Conservation (phyloP, 768 basidiomycete genomes). For the Suillus lakei region DNA sequence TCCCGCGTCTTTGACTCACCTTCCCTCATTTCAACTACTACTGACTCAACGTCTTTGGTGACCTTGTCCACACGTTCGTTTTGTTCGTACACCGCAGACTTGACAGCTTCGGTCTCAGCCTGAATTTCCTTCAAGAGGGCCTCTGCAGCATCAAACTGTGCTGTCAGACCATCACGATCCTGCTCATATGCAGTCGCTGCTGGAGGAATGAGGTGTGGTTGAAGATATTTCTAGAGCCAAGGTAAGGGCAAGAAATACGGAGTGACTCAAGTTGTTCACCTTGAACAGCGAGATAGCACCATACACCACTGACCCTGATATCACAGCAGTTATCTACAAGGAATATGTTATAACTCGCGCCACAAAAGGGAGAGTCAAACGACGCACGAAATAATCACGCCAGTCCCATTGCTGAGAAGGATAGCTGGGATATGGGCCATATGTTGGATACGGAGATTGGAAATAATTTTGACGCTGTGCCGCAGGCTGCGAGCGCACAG, state of each 20-base stretch:
- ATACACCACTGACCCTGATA: conserved; percentile 86
- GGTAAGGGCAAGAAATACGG: conserved; percentile 11
- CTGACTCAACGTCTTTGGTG: conserved; percentile 71
- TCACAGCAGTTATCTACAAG: conserved; percentile 84
- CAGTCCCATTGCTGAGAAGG: conserved; percentile 78
- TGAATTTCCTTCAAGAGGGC: conserved; percentile 82
- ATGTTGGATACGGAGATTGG: conserved; percentile 43
- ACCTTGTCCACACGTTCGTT: conserved; percentile 71
- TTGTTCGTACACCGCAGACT: conserved; percentile 77
- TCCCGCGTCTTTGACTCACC: conserved; percentile 80
- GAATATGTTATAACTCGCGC: conserved; percentile 9
- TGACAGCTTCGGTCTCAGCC: conserved; percentile 72
- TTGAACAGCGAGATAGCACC: conserved; percentile 81
- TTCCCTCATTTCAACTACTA: conserved; percentile 75
- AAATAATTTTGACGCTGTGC: conserved; percentile 22
- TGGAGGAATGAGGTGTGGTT: conserved; percentile 91
- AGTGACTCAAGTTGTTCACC: conserved; percentile 44
- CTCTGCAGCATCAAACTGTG: conserved; percentile 90
- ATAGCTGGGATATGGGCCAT: conserved; percentile 46
- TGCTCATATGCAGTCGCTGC: conserved; percentile 86
- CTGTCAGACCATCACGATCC: conserved; percentile 81
- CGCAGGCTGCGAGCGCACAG: conserved; percentile 16
- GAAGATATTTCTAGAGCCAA: conserved; percentile 77
- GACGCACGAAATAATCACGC: conserved; percentile 94
- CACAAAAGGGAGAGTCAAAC: background rate